phyloP scores from a whole-genome alignment of 495 filamentous ascomycete species.

The Talaromyces adpressus region DNA sequence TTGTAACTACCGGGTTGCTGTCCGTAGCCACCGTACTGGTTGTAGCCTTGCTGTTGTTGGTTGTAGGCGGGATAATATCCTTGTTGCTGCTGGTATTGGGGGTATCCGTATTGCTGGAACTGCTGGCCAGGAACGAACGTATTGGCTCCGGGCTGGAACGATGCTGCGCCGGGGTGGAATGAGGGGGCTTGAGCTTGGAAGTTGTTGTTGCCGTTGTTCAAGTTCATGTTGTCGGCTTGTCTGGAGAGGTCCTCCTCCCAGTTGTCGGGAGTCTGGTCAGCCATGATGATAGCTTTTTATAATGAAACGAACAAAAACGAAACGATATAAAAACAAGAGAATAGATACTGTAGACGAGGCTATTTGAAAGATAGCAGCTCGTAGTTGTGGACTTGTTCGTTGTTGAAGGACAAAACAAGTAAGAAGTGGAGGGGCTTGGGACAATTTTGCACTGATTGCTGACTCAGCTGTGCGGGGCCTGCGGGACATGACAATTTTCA shows the following conservation, averaged over 20 bases:
- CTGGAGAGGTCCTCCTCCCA: conserved; percentile 94
- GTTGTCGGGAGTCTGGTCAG: conserved; percentile 69
- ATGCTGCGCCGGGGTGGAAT: conserved; percentile 24
- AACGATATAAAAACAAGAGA: conserved; percentile 2
- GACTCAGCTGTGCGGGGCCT: conserved; percentile 30
- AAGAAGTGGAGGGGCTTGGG: conserved; percentile 16
- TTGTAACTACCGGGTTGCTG: conserved; percentile 49
- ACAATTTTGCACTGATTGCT: conserved; percentile 26
- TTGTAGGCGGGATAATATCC: conserved; percentile 46
- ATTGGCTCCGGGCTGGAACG: conserved; percentile 69
- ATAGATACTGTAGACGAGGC: conserved; percentile 9
- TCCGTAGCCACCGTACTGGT: conserved; percentile 38
- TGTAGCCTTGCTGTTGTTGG: conserved; percentile 26
- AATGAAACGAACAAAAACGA: conserved; percentile 21
- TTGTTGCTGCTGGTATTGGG: conserved; percentile 44
- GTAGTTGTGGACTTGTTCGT: not conserved
- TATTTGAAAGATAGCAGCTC: conserved; percentile 10
- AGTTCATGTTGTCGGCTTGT: conserved; percentile 77
- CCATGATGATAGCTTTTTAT: conserved; percentile 46
- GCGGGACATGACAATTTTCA: not conserved
- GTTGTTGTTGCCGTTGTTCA: conserved; percentile 70
- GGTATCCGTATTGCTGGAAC: conserved; percentile 44
- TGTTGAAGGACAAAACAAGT: not conserved
- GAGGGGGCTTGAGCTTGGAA: conserved; percentile 52
- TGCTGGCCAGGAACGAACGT: conserved; percentile 75